phyloP scores from a whole-genome alignment of 164 flowering plant species.

The Vitis labrusca region DNA sequence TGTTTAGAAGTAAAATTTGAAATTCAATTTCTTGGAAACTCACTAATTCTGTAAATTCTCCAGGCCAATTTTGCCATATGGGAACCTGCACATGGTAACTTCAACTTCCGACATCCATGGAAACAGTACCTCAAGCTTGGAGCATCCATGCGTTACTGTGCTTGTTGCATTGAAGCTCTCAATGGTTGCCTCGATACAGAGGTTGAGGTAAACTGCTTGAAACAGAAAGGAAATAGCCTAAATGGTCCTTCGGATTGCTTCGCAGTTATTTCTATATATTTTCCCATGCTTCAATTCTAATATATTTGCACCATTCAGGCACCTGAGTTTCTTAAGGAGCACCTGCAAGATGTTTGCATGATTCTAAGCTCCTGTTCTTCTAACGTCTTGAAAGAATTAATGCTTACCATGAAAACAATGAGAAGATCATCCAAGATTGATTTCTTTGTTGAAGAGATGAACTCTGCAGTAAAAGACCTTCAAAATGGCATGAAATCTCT shows the following conservation, averaged over 20 bases:
- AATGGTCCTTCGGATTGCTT: neutral
- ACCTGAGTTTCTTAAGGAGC: constrained; percentile 22
- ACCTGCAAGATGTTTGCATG: constrained; percentile 14
- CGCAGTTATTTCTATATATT: neutral
- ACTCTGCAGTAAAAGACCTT: constrained; percentile 43
- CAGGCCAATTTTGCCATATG: constrained; percentile 77
- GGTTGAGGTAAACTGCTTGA: constrained; percentile 36
- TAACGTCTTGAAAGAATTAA: constrained; percentile 50
- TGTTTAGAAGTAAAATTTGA: neutral
- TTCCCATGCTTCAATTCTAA: neutral
- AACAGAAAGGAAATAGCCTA: neutral
- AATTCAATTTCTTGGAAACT: neutral
- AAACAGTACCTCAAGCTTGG: constrained; percentile 74
- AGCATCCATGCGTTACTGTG: constrained; percentile 49
- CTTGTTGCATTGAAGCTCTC: constrained; percentile 68
- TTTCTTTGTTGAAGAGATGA: constrained; percentile 49
- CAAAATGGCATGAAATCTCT: constrained; percentile 40
- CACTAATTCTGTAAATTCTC: neutral
- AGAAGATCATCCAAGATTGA: constrained; percentile 48
- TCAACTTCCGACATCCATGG: constrained; percentile 81
- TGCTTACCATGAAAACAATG: constrained; percentile 41
- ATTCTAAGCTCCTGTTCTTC: constrained; percentile 29
- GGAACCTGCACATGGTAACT: constrained; percentile 83
- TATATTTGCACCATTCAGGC: constrained; percentile 11
- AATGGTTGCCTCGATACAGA: constrained; percentile 51